These are phyloP conservation scores for Erysimum cheiranthoides DNA, from an alignment of 345 rosid genomes.

Conservation along the genomic window DNA sequence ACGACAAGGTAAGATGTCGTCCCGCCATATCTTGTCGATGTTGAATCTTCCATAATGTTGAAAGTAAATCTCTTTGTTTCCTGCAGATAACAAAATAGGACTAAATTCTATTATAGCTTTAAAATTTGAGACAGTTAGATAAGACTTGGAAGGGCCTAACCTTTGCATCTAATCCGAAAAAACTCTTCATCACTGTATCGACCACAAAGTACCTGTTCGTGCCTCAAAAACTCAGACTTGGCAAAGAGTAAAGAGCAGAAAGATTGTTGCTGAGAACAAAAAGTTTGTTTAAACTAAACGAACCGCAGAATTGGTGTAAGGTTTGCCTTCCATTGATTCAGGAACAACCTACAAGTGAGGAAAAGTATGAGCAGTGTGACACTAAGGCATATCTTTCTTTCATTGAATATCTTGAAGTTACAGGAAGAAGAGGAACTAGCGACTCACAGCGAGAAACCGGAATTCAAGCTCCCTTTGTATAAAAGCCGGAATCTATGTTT, in stretches of 20 bases:
- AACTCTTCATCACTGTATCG: constrained; percentile 84
- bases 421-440: constrained; percentile 25
- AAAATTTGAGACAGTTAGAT: constrained; percentile 14
- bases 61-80: constrained; percentile 71
- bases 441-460: constrained; percentile 85
- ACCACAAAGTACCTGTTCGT: constrained; percentile 77
- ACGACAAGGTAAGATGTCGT: constrained; percentile 89
- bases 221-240: constrained; percentile 20
- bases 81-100: constrained; percentile 47
- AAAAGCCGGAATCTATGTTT: constrained; percentile 81
- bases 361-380: background rate
- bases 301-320: constrained; percentile 63
- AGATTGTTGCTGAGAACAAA: background rate
- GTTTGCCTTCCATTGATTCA: constrained; percentile 72
- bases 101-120: background rate
- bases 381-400: background rate
- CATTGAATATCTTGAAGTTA: background rate
- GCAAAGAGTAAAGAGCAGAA: constrained; percentile 3
- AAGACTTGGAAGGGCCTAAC: constrained; percentile 40
- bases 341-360: constrained; percentile 61
- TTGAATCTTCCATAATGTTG: constrained; percentile 73
- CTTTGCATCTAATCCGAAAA: constrained; percentile 76
- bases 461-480: constrained; percentile 84
- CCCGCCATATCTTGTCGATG: constrained; percentile 86
- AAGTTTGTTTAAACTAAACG: constrained; percentile 39